Base-by-base conservation (phyloP, 768 basidiomycete genomes). In the Gyrodon lividus region DNA sequence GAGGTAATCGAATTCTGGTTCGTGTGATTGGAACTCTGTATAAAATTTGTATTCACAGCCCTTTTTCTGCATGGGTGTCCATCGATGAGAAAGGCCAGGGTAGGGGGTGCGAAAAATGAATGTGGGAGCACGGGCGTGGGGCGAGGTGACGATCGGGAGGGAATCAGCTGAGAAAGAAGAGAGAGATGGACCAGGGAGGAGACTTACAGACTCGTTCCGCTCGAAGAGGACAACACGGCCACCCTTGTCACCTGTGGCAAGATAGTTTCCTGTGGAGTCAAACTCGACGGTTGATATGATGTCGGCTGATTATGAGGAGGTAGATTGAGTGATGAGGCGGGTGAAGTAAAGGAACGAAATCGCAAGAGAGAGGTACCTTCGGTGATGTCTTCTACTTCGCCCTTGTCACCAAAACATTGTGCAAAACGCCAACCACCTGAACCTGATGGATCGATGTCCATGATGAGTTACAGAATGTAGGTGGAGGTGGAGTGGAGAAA, bases 11-110 rank as follows among this genome's bases (percentile, higher is more conserved):
- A 99, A 99, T 71, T 99, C 97, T 49, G 97, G 97, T 71, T 99
- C 97, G 70, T 99, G 97, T 41, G 92, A 95, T 79, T 99, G 97
- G 70, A 98, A 97, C 74, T 99, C 97, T 46, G 97, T 99, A 72
- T 98, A 98, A 74, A 99, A 99, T 73, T 98, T 98, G 84, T 99
- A 99, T 76, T 99, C 97, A 77, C 97, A 99, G 58, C 94, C 93
- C 71, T 97, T 98, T 90, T 99, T 98, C 93, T 97, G 66, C 56
- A 48, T 3, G 43, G 17, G 16, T 9, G 43, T 63, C 55, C 50
- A 55, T 51, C 51, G 57, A 57, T 62, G 58, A 49, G 54, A 56
- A 52, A 31, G 24, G 46, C n/a, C 9, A 48, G 34, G 13, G 34
- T 37, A 52, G 44, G 58, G 60, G 57, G 33, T 48, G 14, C 6